phyloP scores from a whole-genome alignment of 139 green algal genomes.

The Tetradesmus obliquus region DNA sequence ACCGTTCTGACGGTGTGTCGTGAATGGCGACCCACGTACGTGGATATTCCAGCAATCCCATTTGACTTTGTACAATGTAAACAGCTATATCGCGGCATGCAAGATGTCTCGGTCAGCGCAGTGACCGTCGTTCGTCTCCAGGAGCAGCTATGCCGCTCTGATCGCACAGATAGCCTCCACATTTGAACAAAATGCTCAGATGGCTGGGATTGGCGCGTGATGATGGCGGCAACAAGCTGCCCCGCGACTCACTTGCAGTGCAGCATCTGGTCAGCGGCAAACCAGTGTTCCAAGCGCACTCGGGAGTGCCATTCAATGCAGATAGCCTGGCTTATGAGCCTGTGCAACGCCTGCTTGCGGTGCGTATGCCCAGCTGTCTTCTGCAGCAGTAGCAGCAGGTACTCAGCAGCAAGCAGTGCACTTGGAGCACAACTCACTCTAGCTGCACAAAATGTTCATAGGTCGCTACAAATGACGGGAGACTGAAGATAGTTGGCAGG shows the following conservation, averaged over 20 bases:
- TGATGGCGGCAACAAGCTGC: slow-evolving; percentile 18
- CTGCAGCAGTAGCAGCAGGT: neutral
- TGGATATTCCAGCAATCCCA: neutral
- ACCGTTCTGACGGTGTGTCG: neutral
- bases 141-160: neutral
- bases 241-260: slow-evolving; percentile 31
- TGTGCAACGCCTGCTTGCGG: slow-evolving; percentile 58
- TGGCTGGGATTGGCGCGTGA: neutral
- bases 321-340: slow-evolving; percentile 62
- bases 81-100: neutral
- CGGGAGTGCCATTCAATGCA: slow-evolving; percentile 49
- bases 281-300: slow-evolving; percentile 12
- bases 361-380: slow-evolving; percentile 18
- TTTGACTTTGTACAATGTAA: neutral
- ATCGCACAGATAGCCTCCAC: neutral
- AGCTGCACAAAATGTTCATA: neutral
- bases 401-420: neutral
- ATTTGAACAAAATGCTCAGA: neutral
- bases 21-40: neutral
- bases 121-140: neutral
- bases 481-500: slow-evolving; percentile 56
- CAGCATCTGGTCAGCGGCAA: slow-evolving; percentile 9
- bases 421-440: neutral
- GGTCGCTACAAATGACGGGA: slow-evolving; percentile 60
- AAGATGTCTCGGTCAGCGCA: neutral